phyloP scores from a whole-genome alignment of 192 early-diverging fungal genomes.

The Coemansia sp. region DNA sequence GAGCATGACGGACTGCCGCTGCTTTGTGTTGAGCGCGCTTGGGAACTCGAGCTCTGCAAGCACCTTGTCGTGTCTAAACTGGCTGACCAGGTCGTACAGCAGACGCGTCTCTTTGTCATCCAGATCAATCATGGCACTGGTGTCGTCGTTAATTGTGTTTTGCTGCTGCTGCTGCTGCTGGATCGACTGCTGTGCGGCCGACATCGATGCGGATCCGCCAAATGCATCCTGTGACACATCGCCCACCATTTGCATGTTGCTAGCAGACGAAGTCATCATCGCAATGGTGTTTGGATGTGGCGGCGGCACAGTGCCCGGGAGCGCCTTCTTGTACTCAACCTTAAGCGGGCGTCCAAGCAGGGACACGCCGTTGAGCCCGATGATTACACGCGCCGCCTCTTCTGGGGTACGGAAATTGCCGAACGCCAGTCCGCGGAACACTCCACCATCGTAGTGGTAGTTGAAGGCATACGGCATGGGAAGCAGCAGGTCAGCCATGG shows the following conservation, averaged over 20 bases:
- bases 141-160: slow-evolving; percentile 9
- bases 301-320: slow-evolving; percentile 58
- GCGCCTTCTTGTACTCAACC: slow-evolving; percentile 77
- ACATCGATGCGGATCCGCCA: neutral
- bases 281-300: slow-evolving; percentile 55
- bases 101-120: slow-evolving; percentile 67
- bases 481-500: slow-evolving; percentile 64
- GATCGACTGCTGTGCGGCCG: neutral
- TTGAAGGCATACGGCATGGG: slow-evolving; percentile 78
- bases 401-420: slow-evolving; percentile 76
- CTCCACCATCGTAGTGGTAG: slow-evolving; percentile 76
- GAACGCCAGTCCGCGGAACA: slow-evolving; percentile 78
- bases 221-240: neutral
- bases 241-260: slow-evolving; percentile 10
- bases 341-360: slow-evolving; percentile 69
- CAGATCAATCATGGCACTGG: slow-evolving; percentile 54
- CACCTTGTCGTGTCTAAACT: slow-evolving; percentile 66
- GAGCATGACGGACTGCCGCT: slow-evolving; percentile 60
- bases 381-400: slow-evolving; percentile 67
- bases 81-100: slow-evolving; percentile 67
- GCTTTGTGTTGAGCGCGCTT: slow-evolving; percentile 55
- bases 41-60: slow-evolving; percentile 65
- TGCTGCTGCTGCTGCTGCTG: slow-evolving; percentile 36
- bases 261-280: slow-evolving; percentile 42
- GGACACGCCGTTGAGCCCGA: slow-evolving; percentile 66